These are phyloP conservation scores for Teratosphaeriaceae sp. DNA, from an alignment of 2,329 filamentous ascomycete genomes.

Conservation along the genomic window DNA sequence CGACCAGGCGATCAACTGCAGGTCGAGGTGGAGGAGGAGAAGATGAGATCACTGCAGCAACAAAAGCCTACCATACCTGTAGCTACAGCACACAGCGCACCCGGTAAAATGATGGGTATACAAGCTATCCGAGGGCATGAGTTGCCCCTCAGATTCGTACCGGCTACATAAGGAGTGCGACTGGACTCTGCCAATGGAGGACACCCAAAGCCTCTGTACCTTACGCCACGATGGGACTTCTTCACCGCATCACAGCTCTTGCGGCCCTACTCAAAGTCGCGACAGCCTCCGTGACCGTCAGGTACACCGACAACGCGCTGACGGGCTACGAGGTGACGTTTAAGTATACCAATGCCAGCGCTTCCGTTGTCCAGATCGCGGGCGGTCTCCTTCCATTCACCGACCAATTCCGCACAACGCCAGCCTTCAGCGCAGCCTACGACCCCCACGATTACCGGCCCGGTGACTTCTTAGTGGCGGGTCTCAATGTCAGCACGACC, in stretches of 20 bases:
- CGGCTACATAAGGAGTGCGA: too few relatives aligned
- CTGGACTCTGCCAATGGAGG: too few relatives aligned
- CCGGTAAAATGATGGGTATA: too few relatives aligned
- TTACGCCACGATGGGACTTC: background rate
- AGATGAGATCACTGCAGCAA: too few relatives aligned
- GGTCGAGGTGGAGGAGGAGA: too few relatives aligned
- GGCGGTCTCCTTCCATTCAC: slow-evolving; percentile 4
- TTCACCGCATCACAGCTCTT: background rate
- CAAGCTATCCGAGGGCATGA: too few relatives aligned
- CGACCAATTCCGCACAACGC: slow-evolving; percentile 2
- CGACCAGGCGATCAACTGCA: too few relatives aligned
- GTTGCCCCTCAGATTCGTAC: too few relatives aligned
- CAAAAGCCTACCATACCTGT: too few relatives aligned
- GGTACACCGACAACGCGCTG: background rate
- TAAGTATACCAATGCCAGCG: slow-evolving; percentile 1
- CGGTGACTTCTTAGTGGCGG: slow-evolving; percentile 1
- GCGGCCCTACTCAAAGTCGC: background rate
- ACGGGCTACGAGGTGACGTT: slow-evolving; percentile 2
- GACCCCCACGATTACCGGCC: slow-evolving; percentile 3
- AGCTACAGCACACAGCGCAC: too few relatives aligned
- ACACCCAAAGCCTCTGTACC: too few relatives aligned
- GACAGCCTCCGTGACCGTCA: background rate
- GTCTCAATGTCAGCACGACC: slow-evolving; percentile 1
- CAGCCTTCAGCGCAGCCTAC: slow-evolving; percentile 2
- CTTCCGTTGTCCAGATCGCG: slow-evolving; percentile 1